Evolutionary conservation across 441 rosid species (phyloP), one percentile per base, ranked within the genome.

Genomic region (Raphanus hybrid): DNA sequence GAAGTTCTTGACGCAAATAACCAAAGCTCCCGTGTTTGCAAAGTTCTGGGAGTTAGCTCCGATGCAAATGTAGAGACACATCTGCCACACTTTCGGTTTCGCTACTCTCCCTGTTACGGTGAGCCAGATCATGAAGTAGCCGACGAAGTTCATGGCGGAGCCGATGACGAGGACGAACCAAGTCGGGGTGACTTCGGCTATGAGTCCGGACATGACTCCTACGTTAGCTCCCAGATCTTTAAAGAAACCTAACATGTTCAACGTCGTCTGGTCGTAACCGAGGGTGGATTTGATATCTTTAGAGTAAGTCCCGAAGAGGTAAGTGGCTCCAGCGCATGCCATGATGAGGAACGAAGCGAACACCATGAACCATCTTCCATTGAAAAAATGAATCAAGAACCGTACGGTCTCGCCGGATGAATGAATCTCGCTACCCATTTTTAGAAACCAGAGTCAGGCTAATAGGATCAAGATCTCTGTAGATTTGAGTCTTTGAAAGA

Each of bases 31-130:
- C 9, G 98, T 94, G 52, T 88, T 90, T 29, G 97, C 93, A 61
- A 92, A 94, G 58, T 87, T 90, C 65, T 91, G 97, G 1, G 97
- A 89, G 72, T 94, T 94, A 0, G 97, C 96, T 15, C 97, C 97
- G 0, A 92, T 75, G 69, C 91, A 92, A 45, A 92, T 91, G 80
- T 88, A 91, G 23, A 85, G 55, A 69, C 93, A 92, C 97, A 94
- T 89, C 8, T 92, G 95, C 97, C 95, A 92, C 26, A 92, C 91
- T 57, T 69, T 70, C 4, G 96, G 95, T 64, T 58, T 88, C 41
- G 93, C 65, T 4, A 92, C 89, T 64, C 68, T 86, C 0, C 85
- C 85, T 1, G 95, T 88, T 8, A 92, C 97, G 2, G 89, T 85
- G 0, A 92, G 73, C 97, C 97, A 94, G 18, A 94, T 91, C 91